A percentile compares a stretch with the other conserved stretches of the same genome.
Conservation (phyloP, 352 stramenopile species). For the Saprolegnia parasitica region DNA sequence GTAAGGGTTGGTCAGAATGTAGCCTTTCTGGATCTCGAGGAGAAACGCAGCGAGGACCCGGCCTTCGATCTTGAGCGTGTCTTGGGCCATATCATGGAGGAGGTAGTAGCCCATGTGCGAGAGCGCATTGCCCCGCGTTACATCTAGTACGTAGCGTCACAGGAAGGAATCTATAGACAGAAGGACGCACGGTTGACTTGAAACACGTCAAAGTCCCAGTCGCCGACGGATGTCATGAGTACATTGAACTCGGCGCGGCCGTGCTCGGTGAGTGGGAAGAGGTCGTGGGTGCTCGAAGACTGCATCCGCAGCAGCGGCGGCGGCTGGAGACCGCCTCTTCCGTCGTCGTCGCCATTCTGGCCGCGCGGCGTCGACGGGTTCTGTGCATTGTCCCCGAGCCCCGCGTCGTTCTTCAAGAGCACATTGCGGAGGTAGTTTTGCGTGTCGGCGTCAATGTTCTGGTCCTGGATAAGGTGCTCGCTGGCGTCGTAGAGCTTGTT, state of each 20-base stretch:
- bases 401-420: slow-evolving; percentile 38
- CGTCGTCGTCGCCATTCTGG: slow-evolving; percentile 8
- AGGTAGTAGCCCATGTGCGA: slow-evolving; percentile 74
- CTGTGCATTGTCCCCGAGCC: not conserved
- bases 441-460: slow-evolving; percentile 73
- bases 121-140: slow-evolving; percentile 67
- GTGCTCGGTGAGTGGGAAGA: slow-evolving; percentile 21
- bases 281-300: slow-evolving; percentile 24
- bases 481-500: slow-evolving; percentile 80
- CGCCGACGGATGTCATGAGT: slow-evolving; percentile 46
- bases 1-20: slow-evolving; percentile 79
- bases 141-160: not conserved
- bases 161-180: not conserved
- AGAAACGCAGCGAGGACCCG: slow-evolving; percentile 66
- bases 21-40: slow-evolving; percentile 77
- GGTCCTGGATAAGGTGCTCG: slow-evolving; percentile 53
- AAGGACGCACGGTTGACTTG: slow-evolving; percentile 39
- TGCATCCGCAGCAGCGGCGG: slow-evolving; percentile 5
- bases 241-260: slow-evolving; percentile 35
- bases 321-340: not conserved
- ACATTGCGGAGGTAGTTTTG: slow-evolving; percentile 81
- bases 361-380: not conserved
- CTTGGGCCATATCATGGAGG: slow-evolving; percentile 55
- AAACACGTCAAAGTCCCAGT: slow-evolving; percentile 79
- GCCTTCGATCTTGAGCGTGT: slow-evolving; percentile 59